Evolutionary conservation across 805 yeast species (phyloP).

Genomic region (Wickerhamiella lipophila): DNA sequence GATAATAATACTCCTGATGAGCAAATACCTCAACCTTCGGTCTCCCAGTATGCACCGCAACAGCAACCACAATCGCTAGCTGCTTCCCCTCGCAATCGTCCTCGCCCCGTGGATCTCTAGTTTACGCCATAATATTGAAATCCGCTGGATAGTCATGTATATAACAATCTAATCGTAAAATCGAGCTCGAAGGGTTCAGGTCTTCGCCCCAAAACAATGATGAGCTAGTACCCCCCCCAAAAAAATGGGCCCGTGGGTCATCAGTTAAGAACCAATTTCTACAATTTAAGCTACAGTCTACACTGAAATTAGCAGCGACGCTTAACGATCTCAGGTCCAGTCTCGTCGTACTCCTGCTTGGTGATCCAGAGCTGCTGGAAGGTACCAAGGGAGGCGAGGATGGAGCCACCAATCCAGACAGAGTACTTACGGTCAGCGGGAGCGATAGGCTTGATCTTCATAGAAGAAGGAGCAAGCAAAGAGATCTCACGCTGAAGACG

Average conservation of each 20-base stretch:
- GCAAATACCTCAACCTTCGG: neutral
- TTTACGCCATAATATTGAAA: too few species aligned
- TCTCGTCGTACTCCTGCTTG: constrained; percentile 99
- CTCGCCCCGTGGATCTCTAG: constrained; percentile 1
- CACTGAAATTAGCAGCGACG: constrained; percentile 64
- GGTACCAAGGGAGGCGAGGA: constrained; percentile 94
- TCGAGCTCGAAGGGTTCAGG: too few species aligned
- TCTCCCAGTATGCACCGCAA: neutral
- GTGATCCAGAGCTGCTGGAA: constrained; percentile 99
- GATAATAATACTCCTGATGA: neutral
- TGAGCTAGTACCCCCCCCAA: too few species aligned
- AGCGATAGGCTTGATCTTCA: constrained; percentile 99
- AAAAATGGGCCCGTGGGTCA: too few species aligned
- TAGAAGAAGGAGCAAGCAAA: constrained; percentile 98
- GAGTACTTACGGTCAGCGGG: constrained; percentile 99
- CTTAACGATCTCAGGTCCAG: constrained; percentile 99
- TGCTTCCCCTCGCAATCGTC: neutral
- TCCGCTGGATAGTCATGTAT: too few species aligned
- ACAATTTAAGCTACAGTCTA: constrained; percentile 5
- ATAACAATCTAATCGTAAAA: too few species aligned
- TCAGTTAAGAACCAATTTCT: neutral
- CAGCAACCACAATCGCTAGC: neutral
- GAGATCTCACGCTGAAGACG: constrained; percentile 99
- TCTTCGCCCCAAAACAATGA: too few species aligned
- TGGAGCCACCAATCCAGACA: constrained; percentile 99